Evolutionary conservation across 495 filamentous ascomycete genomes (phyloP).

Genomic region (Talaromyces nanjingensis): DNA sequence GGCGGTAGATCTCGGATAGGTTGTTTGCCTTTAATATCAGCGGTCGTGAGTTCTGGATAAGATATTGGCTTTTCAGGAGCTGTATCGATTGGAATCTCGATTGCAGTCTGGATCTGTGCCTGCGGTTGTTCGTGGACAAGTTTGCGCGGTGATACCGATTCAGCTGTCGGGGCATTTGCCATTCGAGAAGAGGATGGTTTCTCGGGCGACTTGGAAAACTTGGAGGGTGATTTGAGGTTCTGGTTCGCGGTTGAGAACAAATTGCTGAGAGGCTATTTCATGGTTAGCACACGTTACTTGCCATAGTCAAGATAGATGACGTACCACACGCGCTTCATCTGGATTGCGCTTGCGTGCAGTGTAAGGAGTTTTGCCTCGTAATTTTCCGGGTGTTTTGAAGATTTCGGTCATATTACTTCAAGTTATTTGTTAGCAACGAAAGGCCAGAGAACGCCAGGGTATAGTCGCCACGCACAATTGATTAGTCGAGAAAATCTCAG

Average conservation of each 20-base stretch:
- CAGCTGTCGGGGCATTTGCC: neutral
- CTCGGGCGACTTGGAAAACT: neutral
- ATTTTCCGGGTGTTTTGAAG: constrained; percentile 93
- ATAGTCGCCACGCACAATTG: constrained; percentile 57
- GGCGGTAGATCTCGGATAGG: neutral
- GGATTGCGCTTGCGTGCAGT: constrained; percentile 65
- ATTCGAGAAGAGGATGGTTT: neutral
- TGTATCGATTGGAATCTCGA: neutral
- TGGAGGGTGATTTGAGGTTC: constrained; percentile 6
- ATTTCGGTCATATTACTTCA: constrained; percentile 77
- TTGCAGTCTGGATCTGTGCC: constrained; percentile 23
- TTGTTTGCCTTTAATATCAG: constrained; percentile 5
- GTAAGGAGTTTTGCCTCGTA: constrained; percentile 88
- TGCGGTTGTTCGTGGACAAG: constrained; percentile 17
- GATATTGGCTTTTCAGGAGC: neutral
- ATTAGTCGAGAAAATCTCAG: constrained; percentile 80
- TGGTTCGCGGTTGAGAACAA: constrained; percentile 58
- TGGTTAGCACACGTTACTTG: constrained; percentile 9
- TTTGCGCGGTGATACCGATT: neutral
- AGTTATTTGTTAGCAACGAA: neutral
- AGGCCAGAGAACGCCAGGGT: neutral
- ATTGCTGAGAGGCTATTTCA: constrained; percentile 67
- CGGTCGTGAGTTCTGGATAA: neutral
- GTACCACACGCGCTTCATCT: constrained; percentile 61
- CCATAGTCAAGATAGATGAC: constrained; percentile 16